Evolutionary conservation across 164 flowering plant species (phyloP), one percentile per base, ranked within the genome.

Genomic region (Vitis rotundifolia): DNA sequence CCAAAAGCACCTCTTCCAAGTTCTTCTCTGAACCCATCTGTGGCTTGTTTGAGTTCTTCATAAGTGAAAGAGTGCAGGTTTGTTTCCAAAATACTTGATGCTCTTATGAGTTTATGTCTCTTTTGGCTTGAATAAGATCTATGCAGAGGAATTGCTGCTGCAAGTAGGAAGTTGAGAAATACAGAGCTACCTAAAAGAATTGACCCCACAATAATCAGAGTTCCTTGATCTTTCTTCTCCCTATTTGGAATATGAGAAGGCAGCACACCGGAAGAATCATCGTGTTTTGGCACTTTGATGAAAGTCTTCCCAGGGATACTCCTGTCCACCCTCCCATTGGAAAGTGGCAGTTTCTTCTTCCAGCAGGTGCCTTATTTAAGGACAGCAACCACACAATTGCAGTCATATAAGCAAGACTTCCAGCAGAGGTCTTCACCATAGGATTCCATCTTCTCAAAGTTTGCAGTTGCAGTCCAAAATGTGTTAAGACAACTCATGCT

Each of bases 1-100:
- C 71, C 71, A 53, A 67, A 75, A 16, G 75, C 63, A 15, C 75
- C 78, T 13, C 50, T 75, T 12, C 78, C 78, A 1, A 71, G 47
- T 58, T 75, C 78, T 71, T 75, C 75, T 37, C 29, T 63, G 54
- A 75, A 71, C 1, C 60, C 68, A 10, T 50, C 31, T 1, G 78
- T 71, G 9, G 75, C 71, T 56, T 9, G 49, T 56, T 9, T 53
- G 1, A 75, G 78, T 11, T 75, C 69, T 18, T 62, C 63, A 65
- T 61, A 75, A 3, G 68, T 71, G 29, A 71, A 75, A 9, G 5
- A 3, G 0, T 61, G 61, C 11, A 71, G 52, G n/a, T 67, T 71
- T 22, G n/a, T 31, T 29, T 61, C 71, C 5, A 18, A 50, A 22
- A 9, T 11, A 14, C 49, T 12, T 7, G 18, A 49, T 15, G 22